Evolutionary conservation across 352 stramenopile species (phyloP).

Genomic region (Globisporangium lucens): DNA sequence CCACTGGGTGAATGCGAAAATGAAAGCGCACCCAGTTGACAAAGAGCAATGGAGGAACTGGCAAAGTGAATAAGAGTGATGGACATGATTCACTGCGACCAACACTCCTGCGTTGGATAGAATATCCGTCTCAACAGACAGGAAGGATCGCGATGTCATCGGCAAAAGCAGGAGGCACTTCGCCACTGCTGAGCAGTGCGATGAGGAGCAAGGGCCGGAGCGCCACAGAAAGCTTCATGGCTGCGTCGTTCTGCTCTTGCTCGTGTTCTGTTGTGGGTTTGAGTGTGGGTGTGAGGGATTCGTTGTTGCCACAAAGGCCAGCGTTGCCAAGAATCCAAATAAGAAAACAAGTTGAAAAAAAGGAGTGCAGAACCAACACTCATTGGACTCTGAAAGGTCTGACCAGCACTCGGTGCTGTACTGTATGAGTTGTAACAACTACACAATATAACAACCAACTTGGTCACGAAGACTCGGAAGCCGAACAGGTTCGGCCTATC

Average conservation of each 20-base stretch:
- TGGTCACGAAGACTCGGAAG: not conserved
- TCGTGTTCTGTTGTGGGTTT: not conserved
- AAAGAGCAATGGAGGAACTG: not conserved
- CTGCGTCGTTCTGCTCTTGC: not conserved
- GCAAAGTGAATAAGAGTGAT: not conserved
- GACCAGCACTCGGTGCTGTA: not conserved
- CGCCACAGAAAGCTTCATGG: not conserved
- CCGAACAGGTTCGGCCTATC: no score
- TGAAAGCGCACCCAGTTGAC: not conserved
- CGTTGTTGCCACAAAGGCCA: not conserved
- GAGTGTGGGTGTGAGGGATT: not conserved
- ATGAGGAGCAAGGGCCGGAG: not conserved
- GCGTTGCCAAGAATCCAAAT: not conserved
- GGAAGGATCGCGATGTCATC: not conserved
- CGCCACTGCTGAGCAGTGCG: not conserved
- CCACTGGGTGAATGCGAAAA: not conserved
- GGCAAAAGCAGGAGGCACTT: not conserved
- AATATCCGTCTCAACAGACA: no score
- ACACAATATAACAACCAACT: not conserved
- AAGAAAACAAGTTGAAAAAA: conserved; percentile 5
- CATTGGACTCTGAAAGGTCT: not conserved
- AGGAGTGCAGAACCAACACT: not conserved
- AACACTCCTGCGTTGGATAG: not conserved
- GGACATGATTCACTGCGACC: not conserved
- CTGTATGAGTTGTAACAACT: not conserved